These are phyloP conservation scores for Podaxis mareebaensis DNA, from an alignment of 768 basidiomycete species.

Conservation along the genomic window DNA sequence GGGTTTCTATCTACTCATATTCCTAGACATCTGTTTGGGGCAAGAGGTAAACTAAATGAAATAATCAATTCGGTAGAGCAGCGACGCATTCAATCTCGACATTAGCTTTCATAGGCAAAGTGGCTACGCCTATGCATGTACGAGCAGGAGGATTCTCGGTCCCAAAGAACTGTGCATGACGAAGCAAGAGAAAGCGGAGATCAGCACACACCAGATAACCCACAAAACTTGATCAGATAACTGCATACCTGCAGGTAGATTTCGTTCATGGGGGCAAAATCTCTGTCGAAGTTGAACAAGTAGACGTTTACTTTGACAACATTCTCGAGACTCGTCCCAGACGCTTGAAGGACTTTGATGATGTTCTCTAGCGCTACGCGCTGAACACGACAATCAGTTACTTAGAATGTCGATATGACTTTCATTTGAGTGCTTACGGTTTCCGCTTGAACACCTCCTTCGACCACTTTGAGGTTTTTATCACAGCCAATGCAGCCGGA, in stretches of 20 bases:
- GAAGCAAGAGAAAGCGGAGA: not conserved
- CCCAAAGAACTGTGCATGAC: constrained; percentile 44
- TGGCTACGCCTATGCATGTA: constrained; percentile 57
- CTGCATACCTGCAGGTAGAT: constrained; percentile 34
- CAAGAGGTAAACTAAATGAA: not conserved
- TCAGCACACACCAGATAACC: not conserved
- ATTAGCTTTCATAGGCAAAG: constrained; percentile 51
- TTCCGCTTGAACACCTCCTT: constrained; percentile 19
- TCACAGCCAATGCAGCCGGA: constrained; percentile 21
- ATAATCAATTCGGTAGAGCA: constrained; percentile 22
- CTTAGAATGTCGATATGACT: not conserved
- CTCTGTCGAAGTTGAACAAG: constrained; percentile 35
- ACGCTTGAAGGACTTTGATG: constrained; percentile 39
- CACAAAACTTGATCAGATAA: not conserved
- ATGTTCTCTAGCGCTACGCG: constrained; percentile 40
- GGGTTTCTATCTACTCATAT: not conserved
- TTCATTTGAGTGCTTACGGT: constrained; percentile 9
- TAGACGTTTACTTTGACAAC: constrained; percentile 45
- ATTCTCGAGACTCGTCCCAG: constrained; percentile 40
- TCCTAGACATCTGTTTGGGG: not conserved
- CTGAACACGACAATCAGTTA: constrained; percentile 20
- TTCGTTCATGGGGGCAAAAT: constrained; percentile 41
- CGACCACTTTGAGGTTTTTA: constrained; percentile 16
- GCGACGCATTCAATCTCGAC: constrained; percentile 67
- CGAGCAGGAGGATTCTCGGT: constrained; percentile 49